Base-by-base conservation (phyloP, 2,329 filamentous ascomycete genomes). In the Apiospora hydei region DNA sequence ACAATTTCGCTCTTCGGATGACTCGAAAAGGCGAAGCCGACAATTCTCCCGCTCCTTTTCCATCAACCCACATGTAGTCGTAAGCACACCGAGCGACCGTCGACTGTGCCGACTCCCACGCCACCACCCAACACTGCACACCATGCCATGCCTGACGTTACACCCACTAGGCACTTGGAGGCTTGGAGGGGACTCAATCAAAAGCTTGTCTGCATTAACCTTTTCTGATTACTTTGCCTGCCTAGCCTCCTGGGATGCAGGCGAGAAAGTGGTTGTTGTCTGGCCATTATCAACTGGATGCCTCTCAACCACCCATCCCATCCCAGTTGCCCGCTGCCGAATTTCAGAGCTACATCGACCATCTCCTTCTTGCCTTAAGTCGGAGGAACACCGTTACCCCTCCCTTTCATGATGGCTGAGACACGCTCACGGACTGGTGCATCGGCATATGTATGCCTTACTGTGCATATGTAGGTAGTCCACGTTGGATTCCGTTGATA, bases 181-280 rank as follows among this genome's bases (percentile, higher is more conserved):
- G 21, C 7, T 30, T 30, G 26, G 26, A 30, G 26, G 26, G 26
- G 26, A 41, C n/a, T 61, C 57, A 64, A 64, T 24, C 57, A 41
- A 64, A 64, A 64, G 57, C 57, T 64, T 64, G 57, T 64, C 30
- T 64, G 18, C 34, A n/a, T 64, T 64, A 64, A 41, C 57, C 57
- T 64, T 57, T 64, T 38, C 13, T 38, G 34, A 64, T 38, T 41
- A 6, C 34, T n/a, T 16, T 18, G 18, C 14, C 43, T 41, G 5
- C 26, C 16, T 38, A 61, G 53, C 18, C 53, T 61, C 16, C 53
- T 30, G 24, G 49, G 26, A 34, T 18, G 51, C 51, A 53, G 51
- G 51, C 24, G 24, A 30, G 24, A 6, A 14, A 4, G 7, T 43
- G 41, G 41, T 43, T 16, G 24, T 26, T 11, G 49, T 13, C n/a